Conservation (phyloP, 2,329 filamentous ascomycete genomes). For the Neonectria faginata region DNA sequence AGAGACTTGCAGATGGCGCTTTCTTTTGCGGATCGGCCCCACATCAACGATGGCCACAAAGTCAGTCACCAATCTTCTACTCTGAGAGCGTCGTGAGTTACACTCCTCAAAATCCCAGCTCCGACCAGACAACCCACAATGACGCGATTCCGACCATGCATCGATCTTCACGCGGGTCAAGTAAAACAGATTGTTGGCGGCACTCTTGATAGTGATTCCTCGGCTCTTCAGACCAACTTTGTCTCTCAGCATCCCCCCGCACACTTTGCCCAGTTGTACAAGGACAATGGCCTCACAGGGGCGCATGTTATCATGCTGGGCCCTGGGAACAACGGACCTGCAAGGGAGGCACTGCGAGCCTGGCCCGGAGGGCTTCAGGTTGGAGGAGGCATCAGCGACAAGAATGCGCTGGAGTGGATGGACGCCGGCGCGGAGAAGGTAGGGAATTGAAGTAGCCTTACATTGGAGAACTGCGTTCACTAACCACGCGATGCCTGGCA, state of each 20-base stretch:
- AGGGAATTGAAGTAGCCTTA: conserved; percentile 37
- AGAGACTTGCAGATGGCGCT: conserved; percentile 9
- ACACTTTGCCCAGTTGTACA: conserved; percentile 86
- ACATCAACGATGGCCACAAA: conserved; percentile 28
- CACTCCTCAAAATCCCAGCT: conserved; percentile 10
- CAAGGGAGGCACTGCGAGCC: conserved; percentile 77
- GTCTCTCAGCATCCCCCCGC: conserved; percentile 85
- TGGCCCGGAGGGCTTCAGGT: conserved; percentile 89
- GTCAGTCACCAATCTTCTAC: conserved; percentile 20
- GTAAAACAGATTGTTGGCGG: conserved; percentile 99
- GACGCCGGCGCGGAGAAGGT: conserved; percentile 91
- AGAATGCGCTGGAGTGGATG: conserved; percentile 89
- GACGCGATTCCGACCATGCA: conserved; percentile 96
- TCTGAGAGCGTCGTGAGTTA: neutral
- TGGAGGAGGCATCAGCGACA: conserved; percentile 90
- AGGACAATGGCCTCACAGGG: conserved; percentile 76
- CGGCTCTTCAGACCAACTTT: conserved; percentile 87
- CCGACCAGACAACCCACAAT: conserved; percentile 60
- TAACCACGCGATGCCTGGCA: conserved; percentile 55
- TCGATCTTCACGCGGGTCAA: conserved; percentile 95
- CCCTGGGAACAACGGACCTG: conserved; percentile 84
- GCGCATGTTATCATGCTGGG: conserved; percentile 98
- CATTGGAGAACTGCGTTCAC: neutral
- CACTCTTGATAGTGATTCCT: conserved; percentile 77
- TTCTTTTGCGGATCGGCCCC: conserved; percentile 28